Conservation (phyloP, 1,284 basidiomycete species). For the Fomitopsis pinicola region DNA sequence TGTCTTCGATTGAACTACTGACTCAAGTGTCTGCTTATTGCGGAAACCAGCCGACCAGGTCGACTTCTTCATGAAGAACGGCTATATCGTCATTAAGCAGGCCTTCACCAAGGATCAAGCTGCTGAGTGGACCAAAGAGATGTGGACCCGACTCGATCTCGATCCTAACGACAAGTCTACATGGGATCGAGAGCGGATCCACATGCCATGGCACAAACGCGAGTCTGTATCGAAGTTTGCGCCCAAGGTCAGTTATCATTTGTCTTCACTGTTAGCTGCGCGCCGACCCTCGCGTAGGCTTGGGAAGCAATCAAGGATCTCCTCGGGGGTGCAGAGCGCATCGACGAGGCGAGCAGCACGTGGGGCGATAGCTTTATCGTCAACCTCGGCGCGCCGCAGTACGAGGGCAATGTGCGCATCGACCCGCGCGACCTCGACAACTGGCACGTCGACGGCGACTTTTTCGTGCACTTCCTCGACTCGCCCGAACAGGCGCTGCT, state of each 20-base stretch:
- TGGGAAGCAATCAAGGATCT: constrained; percentile 58
- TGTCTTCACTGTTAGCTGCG: background rate
- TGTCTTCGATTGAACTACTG: background rate
- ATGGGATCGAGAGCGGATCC: constrained; percentile 50
- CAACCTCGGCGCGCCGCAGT: constrained; percentile 46
- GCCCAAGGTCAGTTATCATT: constrained; percentile 36
- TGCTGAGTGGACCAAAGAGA: constrained; percentile 41
- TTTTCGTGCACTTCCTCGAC: constrained; percentile 61
- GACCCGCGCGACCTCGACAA: constrained; percentile 45
- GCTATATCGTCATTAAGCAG: constrained; percentile 49
- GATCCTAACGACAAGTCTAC: constrained; percentile 49
- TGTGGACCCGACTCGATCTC: constrained; percentile 50
- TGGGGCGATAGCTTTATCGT: constrained; percentile 62
- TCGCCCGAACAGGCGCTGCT: constrained; percentile 59
- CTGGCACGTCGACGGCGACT: constrained; percentile 66
- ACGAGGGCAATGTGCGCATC: constrained; percentile 30
- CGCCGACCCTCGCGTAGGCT: constrained; percentile 30
- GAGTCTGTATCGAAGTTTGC: constrained; percentile 45
- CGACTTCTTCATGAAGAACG: constrained; percentile 50
- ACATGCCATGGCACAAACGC: constrained; percentile 49
- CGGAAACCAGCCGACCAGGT: constrained; percentile 37
- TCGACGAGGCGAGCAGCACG: constrained; percentile 39
- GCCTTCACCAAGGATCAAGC: constrained; percentile 51
- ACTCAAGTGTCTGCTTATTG: too few relatives aligned
- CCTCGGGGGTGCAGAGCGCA: constrained; percentile 53